Evolutionary conservation across 2,329 filamentous ascomycete genomes (phyloP), one percentile per base, ranked within the genome.

Genomic region (Paecilomyces sp.): DNA sequence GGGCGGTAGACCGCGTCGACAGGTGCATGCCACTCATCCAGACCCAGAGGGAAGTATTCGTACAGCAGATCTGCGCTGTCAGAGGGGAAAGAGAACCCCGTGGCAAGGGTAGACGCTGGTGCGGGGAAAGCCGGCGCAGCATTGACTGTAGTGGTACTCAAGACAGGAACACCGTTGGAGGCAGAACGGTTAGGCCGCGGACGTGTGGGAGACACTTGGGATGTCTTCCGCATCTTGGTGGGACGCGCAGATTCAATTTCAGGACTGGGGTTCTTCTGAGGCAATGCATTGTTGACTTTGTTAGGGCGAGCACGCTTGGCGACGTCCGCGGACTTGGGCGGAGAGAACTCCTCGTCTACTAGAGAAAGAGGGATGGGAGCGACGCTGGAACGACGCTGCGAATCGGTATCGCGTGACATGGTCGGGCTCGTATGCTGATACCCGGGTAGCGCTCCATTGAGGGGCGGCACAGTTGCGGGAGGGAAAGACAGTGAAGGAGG

Each of bases 11-110:
- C 88, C 4, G 91, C 91, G 74, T 96, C 91, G 2, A 95, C 90
- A 0, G 91, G 91, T 1, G 89, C 89, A 85, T 92, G 91, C 87
- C 85, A 97, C 70, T 97, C 92, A 72, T 97, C 92, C 60, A 96
- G 78, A 55, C 89, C 92, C 15, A 97, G 80, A 0, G 92, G 92
- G 64, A 97, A 97, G 71, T 97, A 97, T 76, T 97, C 92, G 71
- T 97, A 97, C 18, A 97, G 79, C 64, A 92, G 79, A 74, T 97
- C 92, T 0, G 88, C 88, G 66, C 88, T 88, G 67, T 96, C 91
- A 41, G 71, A 74, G n/a, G 72, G 68, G 56, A 74, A 74, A 4
- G 74, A 69, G 22, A 77, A 67, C 22, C 64, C 87, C 77, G 34
- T 89, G 82, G 70, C 88, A 87, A 70, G 84, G 82, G 65, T n/a